Conservation (phyloP, 371 early-diverging fungal species). For the Mucor sp. region DNA sequence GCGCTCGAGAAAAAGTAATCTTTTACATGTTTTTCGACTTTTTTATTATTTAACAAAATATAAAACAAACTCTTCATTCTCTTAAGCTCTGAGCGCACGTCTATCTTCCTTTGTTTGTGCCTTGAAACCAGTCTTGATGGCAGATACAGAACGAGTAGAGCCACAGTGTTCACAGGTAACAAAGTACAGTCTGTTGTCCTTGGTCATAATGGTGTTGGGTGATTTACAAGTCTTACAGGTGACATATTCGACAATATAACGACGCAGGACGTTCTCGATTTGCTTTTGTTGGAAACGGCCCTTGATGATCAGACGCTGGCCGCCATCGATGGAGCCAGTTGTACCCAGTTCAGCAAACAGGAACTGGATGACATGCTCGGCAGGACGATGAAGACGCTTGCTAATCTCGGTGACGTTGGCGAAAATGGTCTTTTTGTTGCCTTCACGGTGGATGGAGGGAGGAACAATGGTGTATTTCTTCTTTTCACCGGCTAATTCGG, state of each 20-base stretch:
- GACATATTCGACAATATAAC: slow-evolving; percentile 99
- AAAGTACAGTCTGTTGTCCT: slow-evolving; percentile 98
- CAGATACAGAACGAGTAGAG: slow-evolving; percentile 94
- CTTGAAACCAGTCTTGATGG: slow-evolving; percentile 98
- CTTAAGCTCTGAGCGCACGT: slow-evolving; percentile 57
- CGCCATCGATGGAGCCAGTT: slow-evolving; percentile 95
- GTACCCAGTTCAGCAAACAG: slow-evolving; percentile 99
- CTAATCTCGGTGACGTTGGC: slow-evolving; percentile 94
- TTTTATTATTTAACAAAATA: slow-evolving; percentile 12
- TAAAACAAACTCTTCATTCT: slow-evolving; percentile 7
- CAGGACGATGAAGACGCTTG: slow-evolving; percentile 93
- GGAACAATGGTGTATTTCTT: slow-evolving; percentile 92
- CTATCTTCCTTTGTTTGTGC: slow-evolving; percentile 78
- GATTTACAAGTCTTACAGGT: slow-evolving; percentile 99
- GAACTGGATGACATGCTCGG: slow-evolving; percentile 98
- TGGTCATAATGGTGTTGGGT: slow-evolving; percentile 94
- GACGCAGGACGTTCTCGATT: slow-evolving; percentile 97
- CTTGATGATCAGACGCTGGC: slow-evolving; percentile 94
- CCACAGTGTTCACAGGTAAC: slow-evolving; percentile 99
- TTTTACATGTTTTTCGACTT: slow-evolving; percentile 1
- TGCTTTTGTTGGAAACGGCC: slow-evolving; percentile 99
- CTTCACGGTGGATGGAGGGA: slow-evolving; percentile 92
- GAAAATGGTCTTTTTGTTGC: slow-evolving; percentile 95
- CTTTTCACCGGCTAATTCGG: slow-evolving; percentile 92
- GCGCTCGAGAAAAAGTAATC: neutral